phyloP scores from a whole-genome alignment of 768 basidiomycete genomes.

The Kwoniella bestiolae region DNA sequence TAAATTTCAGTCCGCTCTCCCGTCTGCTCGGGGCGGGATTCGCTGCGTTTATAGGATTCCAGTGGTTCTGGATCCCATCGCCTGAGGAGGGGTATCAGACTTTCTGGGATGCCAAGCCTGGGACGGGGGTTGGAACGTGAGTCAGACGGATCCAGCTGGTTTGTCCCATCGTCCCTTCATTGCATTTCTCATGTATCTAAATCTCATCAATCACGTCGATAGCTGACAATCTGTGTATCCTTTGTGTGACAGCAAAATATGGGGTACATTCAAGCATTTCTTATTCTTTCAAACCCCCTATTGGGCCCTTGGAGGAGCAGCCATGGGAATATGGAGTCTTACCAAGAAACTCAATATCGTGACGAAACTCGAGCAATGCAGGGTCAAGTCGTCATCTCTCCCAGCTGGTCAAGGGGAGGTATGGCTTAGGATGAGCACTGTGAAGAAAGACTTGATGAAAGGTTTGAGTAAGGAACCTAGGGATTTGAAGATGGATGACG shows the following conservation, averaged over 20 bases:
- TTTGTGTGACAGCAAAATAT: constrained; percentile 14
- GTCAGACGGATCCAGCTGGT: too few relatives aligned
- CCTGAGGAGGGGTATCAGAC: constrained; percentile 3
- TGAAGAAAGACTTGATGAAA: constrained; percentile 4
- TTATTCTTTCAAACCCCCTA: constrained; percentile 13
- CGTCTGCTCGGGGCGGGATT: background rate
- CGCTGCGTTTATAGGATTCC: constrained; percentile 8
- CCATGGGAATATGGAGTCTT: background rate
- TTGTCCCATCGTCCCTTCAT: background rate
- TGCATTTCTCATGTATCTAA: background rate
- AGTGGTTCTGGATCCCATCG: constrained; percentile 5
- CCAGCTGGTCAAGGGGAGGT: background rate
- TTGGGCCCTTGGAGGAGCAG: constrained; percentile 11
- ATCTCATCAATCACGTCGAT: background rate
- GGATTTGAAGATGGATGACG: constrained; percentile 10
- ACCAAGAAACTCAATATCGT: constrained; percentile 9
- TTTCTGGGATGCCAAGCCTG: constrained; percentile 7
- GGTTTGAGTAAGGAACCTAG: constrained; percentile 13
- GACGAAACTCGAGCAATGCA: constrained; percentile 17
- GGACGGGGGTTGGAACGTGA: constrained; percentile 6
- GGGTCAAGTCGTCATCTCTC: background rate
- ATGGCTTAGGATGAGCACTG: constrained; percentile 23
- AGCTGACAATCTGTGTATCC: too few relatives aligned
- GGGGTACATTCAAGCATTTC: constrained; percentile 13
- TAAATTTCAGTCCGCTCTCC: background rate